A percentile compares a stretch with the other conserved stretches of the same genome.
Evolutionary conservation across 495 filamentous ascomycete species (phyloP).

Genomic region (Pyrenula aspistea): DNA sequence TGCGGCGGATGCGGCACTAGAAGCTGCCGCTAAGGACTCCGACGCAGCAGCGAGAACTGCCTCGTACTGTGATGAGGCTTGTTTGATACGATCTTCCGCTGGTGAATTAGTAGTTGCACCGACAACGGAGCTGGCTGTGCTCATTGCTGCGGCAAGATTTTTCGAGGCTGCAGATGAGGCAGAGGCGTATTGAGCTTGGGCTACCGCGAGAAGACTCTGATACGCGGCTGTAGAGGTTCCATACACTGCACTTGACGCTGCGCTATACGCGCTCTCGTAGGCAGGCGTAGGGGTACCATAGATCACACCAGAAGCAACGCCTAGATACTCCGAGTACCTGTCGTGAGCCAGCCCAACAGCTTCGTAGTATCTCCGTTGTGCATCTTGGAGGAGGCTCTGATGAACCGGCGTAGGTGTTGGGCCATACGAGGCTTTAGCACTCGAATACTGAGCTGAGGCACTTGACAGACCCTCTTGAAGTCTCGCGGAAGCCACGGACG

Average conservation of each 20-base stretch:
- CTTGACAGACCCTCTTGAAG: slow-evolving; percentile 49
- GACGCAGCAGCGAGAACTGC: slow-evolving; percentile 38
- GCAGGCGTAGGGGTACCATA: slow-evolving; percentile 34
- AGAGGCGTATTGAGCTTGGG: slow-evolving; percentile 32
- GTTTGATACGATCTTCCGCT: slow-evolving; percentile 27
- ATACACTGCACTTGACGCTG: slow-evolving; percentile 15
- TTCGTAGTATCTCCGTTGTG: slow-evolving; percentile 64
- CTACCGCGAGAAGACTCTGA: slow-evolving; percentile 28
- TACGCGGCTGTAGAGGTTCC: slow-evolving; percentile 18
- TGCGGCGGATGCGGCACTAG: slow-evolving; percentile 37
- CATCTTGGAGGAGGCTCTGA: slow-evolving; percentile 45
- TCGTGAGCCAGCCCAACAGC: slow-evolving; percentile 66
- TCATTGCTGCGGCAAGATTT: slow-evolving; percentile 32
- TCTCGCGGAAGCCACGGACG: slow-evolving; percentile 51
- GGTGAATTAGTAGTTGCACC: slow-evolving; percentile 28
- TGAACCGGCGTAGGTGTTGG: slow-evolving; percentile 41
- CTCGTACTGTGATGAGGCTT: slow-evolving; percentile 34
- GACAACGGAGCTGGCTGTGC: slow-evolving; percentile 30
- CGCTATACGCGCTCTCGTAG: slow-evolving; percentile 16
- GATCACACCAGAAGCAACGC: slow-evolving; percentile 51
- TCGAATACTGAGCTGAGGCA: slow-evolving; percentile 54
- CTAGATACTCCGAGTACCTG: slow-evolving; percentile 60
- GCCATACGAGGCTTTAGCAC: slow-evolving; percentile 43
- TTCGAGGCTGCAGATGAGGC: slow-evolving; percentile 34
- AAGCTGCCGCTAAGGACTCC: slow-evolving; percentile 30